Evolutionary conservation across 2,329 filamentous ascomycete species (phyloP), one percentile per base, ranked within the genome.

Genomic region (Aspergillus oerlinghausenensis): DNA sequence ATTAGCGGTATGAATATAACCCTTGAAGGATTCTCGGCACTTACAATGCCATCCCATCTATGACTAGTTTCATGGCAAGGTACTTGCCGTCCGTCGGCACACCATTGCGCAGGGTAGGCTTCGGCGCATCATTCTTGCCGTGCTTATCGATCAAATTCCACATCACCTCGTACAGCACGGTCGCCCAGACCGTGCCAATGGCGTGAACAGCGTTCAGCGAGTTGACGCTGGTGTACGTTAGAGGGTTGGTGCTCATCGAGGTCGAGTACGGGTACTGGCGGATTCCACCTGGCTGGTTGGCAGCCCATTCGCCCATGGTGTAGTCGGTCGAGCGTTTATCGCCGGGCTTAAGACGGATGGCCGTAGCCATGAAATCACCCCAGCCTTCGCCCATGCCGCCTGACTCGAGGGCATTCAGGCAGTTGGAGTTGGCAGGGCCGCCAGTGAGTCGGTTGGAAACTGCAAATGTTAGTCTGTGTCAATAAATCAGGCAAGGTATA

Each of bases 321-420:
- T 60, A 60, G 25, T 58, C 55, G 1, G 19, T 56, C 0, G 45
- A 28, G 23, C 51, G 58, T 0, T 54, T 59, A 29, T 61, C 60
- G 8, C 29, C 49, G 29, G 60, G 10, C 54, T 61, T 62, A 4
- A 62, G 29, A 3, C 59, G 59, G n/a, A 60, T 57, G 3, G 56
- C 56, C 1, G 55, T 57, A 2, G 54, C 56, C 54, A 60, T 57
- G 40, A 62, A 62, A 40, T 62, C 60, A 28, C 60, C 47, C 60
- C 60, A 62, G 23, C 60, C 60, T 29, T 62, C 60, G 14, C 60
- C 60, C 60, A 62, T 62, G 9, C 60, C 60, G 17, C 56, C 58
- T 2, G 60, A 55, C 21, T 62, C 60, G 17, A 52, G 35, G 1
- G 54, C 11, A 11, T 35, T 51, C 42, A 62, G 50, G 25, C 60